These are phyloP conservation scores for Botrytis fabae DNA, from an alignment of 2,329 filamentous ascomycete genomes.

Conservation along the genomic window DNA sequence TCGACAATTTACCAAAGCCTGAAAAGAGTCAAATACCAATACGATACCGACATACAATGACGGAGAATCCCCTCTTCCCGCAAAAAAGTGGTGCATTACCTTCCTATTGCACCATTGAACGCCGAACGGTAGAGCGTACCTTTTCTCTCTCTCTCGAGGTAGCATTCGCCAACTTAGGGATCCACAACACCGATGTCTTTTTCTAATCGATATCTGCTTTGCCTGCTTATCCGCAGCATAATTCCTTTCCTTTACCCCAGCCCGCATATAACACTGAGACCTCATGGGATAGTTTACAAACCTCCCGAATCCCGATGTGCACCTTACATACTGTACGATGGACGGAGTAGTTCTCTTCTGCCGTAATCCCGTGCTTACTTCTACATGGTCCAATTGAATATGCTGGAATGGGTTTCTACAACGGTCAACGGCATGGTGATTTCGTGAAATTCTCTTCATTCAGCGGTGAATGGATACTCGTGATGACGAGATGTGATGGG, in stretches of 20 bases:
- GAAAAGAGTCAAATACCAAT: not conserved
- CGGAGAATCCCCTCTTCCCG: not conserved
- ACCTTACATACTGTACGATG: conserved; percentile 14
- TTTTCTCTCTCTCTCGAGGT: conserved; percentile 11
- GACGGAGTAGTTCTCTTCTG: not conserved
- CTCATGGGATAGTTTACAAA: not conserved
- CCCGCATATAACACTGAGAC: not conserved
- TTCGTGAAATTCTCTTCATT: conserved; percentile 10
- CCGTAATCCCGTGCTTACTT: conserved; percentile 15
- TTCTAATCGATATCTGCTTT: conserved; percentile 18
- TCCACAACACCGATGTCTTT: conserved; percentile 3
- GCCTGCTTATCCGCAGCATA: conserved; percentile 15
- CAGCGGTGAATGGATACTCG: conserved; percentile 14
- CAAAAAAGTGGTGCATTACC: conserved; percentile 4
- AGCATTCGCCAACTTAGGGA: conserved; percentile 14
- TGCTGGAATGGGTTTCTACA: conserved; percentile 1
- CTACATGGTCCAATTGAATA: not conserved
- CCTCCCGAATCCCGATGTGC: conserved; percentile 10
- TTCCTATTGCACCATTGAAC: conserved; percentile 21
- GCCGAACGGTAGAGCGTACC: conserved; percentile 20
- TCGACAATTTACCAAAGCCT: not conserved
- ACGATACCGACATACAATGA: not conserved
- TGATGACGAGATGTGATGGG: conserved; percentile 17
- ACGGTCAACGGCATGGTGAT: conserved; percentile 13
- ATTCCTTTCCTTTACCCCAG: conserved; percentile 13